Conservation (phyloP, 2,329 filamentous ascomycete species). For the Dothiorella sarmentorum region DNA sequence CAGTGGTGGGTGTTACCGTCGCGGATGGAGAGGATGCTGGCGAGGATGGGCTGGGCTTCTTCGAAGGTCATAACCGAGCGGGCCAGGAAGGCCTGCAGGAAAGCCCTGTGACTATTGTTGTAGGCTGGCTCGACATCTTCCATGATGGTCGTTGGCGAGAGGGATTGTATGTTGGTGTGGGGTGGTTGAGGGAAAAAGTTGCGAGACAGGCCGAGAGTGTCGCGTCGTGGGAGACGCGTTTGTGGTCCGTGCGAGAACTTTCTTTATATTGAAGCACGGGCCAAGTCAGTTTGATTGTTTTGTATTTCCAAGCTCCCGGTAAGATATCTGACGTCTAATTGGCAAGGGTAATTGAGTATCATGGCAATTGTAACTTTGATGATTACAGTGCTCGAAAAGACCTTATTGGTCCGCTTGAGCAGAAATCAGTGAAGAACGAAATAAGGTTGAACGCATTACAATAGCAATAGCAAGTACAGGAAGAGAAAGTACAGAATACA, state of each 20-base stretch:
- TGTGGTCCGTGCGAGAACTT: not conserved
- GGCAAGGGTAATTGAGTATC: too few relatives aligned
- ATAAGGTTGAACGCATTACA: too few relatives aligned
- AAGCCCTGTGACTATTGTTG: conserved; percentile 73
- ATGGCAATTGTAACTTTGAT: too few relatives aligned
- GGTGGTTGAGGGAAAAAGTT: not conserved
- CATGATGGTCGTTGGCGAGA: not conserved
- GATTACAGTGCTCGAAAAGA: too few relatives aligned
- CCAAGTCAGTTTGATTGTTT: too few relatives aligned
- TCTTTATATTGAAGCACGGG: too few relatives aligned
- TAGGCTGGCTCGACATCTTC: conserved; percentile 34
- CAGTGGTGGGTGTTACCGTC: conserved; percentile 31
- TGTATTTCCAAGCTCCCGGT: too few relatives aligned
- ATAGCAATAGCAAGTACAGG: too few relatives aligned
- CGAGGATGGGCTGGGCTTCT: conserved; percentile 70
- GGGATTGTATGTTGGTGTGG: not conserved
- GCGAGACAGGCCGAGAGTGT: not conserved
- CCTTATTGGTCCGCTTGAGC: too few relatives aligned
- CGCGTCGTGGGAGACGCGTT: conserved; percentile 4
- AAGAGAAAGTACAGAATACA: not conserved
- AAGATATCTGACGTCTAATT: too few relatives aligned
- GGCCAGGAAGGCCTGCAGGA: conserved; percentile 83
- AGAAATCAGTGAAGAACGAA: too few relatives aligned
- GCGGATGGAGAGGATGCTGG: conserved; percentile 66
- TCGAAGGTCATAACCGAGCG: conserved; percentile 72